Base-by-base conservation (phyloP, 2,329 filamentous ascomycete species). In the Mycogone perniciosa region DNA sequence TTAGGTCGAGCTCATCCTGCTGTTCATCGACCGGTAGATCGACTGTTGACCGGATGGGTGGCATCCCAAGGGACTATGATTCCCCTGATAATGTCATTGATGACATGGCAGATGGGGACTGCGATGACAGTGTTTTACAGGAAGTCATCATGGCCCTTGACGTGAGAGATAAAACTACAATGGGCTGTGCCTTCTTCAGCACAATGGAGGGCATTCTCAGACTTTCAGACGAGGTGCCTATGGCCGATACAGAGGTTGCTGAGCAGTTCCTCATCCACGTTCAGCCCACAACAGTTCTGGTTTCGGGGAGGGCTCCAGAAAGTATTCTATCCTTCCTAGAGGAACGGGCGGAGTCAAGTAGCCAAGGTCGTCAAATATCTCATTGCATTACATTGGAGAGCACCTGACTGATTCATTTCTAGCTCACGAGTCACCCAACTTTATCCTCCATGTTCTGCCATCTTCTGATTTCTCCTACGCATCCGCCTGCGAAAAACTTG, bases 151-250 rank as follows among this genome's bases (percentile, higher is more conserved):
- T 95, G 82, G 88, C 89, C 1, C 72, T 96, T 27, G 84, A 95
- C 52, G 75, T 92, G 64, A 82, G 78, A 55, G 78, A 84, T n/a
- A 77, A 80, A 31, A 82, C 80, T 1, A 83, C 78, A 0, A 75
- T 96, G 13, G 92, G 92, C 1, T 96, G 90, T 65, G 85, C 88
- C 42, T 95, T 92, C 63, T 96, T 92, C 63, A 73, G 85, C 43
- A 82, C 84, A 5, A 71, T 76, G 29, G 81, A 89, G 37, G 84
- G 88, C 60, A 81, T 76, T 34, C 67, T 96, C 4, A 85, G 80
- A 52, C 75, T 96, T 40, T 83, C 95, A 63, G 84, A 92, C 62
- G 91, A 96, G 58, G 76, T 88, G 7, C 75, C 80, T 11, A 74
- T 82, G 57, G 85, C 84, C 4, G 83, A 81, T n/a, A 64, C 81